These are phyloP conservation scores for Wolfiporia cocos DNA, from an alignment of 1,284 basidiomycete species.

Conservation along the genomic window DNA sequence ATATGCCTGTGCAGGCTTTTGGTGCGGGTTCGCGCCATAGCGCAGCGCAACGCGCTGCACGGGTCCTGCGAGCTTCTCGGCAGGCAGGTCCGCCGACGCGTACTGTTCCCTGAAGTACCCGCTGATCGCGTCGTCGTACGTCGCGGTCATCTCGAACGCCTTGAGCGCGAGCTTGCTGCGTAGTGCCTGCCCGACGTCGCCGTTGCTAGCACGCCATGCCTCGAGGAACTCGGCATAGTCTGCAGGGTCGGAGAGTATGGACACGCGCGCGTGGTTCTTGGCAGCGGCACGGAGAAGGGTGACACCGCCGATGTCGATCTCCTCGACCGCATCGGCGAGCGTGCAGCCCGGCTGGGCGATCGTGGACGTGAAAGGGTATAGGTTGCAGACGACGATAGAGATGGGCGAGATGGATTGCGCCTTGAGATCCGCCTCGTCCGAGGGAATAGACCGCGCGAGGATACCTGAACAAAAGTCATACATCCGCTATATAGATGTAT, in stretches of 20 bases:
- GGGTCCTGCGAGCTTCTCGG: slow-evolving; percentile 56
- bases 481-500: background rate
- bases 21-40: slow-evolving; percentile 98
- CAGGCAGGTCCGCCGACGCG: slow-evolving; percentile 69
- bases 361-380: slow-evolving; percentile 95
- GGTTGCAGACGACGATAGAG: slow-evolving; percentile 96
- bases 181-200: slow-evolving; percentile 66
- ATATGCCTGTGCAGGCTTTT: slow-evolving; percentile 97
- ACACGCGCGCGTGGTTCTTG: slow-evolving; percentile 96
- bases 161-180: slow-evolving; percentile 88
- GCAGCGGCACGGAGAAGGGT: slow-evolving; percentile 97
- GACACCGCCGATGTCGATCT: slow-evolving; percentile 98
- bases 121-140: slow-evolving; percentile 94
- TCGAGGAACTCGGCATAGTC: slow-evolving; percentile 87
- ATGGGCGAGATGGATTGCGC: slow-evolving; percentile 85
- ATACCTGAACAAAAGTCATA: slow-evolving; percentile 52
- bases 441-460: slow-evolving; percentile 81
- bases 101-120: slow-evolving; percentile 98
- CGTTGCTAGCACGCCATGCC: slow-evolving; percentile 64
- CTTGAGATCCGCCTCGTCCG: slow-evolving; percentile 80
- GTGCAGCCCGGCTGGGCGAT: slow-evolving; percentile 88
- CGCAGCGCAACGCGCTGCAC: slow-evolving; percentile 85
- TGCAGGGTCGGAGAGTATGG: slow-evolving; percentile 89
- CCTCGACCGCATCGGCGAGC: slow-evolving; percentile 90
- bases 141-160: slow-evolving; percentile 95